These are phyloP conservation scores for Acacia concinna DNA, from an alignment of 331 rosid genomes.

Conservation along the genomic window DNA sequence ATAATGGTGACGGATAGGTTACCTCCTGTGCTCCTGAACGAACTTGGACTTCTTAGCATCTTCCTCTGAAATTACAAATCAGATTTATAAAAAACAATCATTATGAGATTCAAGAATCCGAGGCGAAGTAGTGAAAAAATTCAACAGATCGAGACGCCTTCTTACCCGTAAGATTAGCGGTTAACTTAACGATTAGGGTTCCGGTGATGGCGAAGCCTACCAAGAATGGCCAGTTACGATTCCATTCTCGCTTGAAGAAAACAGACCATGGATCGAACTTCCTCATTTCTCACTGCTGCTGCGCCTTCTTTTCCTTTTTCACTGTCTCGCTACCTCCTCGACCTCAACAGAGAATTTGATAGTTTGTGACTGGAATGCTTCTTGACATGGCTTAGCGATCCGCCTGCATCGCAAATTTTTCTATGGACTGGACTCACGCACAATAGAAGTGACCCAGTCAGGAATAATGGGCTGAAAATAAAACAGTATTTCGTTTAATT, in stretches of 20 bases:
- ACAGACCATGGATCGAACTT: slow-evolving; percentile 91
- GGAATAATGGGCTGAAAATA: neutral
- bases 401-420: neutral
- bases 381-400: neutral
- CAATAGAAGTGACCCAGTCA: neutral
- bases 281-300: slow-evolving; percentile 41
- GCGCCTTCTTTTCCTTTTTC: neutral
- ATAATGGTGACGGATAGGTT: neutral
- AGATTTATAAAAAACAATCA: neutral
- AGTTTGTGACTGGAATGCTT: neutral
- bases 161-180: slow-evolving; percentile 73
- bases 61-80: slow-evolving; percentile 60
- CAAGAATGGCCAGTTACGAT: slow-evolving; percentile 83
- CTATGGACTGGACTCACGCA: neutral
- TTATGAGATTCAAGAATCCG: neutral
- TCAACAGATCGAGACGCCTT: neutral
- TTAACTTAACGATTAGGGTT: slow-evolving; percentile 58
- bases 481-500: neutral
- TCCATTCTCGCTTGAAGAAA: slow-evolving; percentile 92
- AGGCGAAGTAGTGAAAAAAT: neutral
- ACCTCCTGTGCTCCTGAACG: slow-evolving; percentile 78
- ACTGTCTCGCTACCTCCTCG: neutral
- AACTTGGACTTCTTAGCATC: slow-evolving; percentile 79
- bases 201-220: slow-evolving; percentile 90
- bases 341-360: neutral